Evolutionary conservation across 2,329 filamentous ascomycete species (phyloP), one percentile per base, ranked within the genome.

Genomic region (Alternaria dauci): DNA sequence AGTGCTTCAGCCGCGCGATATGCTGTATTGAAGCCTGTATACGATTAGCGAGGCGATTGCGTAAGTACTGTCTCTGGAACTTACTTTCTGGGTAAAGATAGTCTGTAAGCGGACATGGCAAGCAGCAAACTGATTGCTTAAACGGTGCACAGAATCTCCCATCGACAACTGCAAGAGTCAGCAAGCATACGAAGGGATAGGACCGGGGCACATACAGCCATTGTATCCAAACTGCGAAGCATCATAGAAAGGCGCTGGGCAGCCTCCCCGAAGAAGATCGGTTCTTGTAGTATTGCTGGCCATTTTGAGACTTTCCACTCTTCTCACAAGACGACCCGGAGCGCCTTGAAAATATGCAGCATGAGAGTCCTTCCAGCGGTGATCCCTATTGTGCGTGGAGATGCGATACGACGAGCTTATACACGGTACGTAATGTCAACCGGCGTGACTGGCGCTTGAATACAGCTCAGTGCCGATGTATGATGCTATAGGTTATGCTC

Each of bases 91-190:
- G 83, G 69, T 90, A 90, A 42, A 86, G 79, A 89, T 91, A 98
- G 58, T 94, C 87, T 11, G 91, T 91, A 72, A 92, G 84, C 32
- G 95, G 95, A 78, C 95, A 99, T 62, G 95, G 95, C 58, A 99
- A 79, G 78, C 95, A 99, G 78, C 95, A 99, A 36, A 82, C 83
- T 5, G 88, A 69, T 86, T 67, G 5, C 71, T 57, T 8, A 77
- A 85, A 68, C 0, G 76, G 68, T 46, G 86, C 81, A 76, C 85
- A 92, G 66, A 89, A 84, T 60, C 90, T 85, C 58, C 86, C 86
- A 43, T 75, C 73, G 36, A 84, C 71, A 69, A 83, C 86, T 88
- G 61, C 32, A 30, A 20, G 60, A 36, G 67, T 83, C 65, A 81
- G 81, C 59, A 47, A 53, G 63, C 18, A 30, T 26, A 30, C 51